Percentiles rank a stretch among this genome's conserved stretches.
Evolutionary conservation across 129 eudicot species (phyloP).

Genomic region (Deinandra increscens): DNA sequence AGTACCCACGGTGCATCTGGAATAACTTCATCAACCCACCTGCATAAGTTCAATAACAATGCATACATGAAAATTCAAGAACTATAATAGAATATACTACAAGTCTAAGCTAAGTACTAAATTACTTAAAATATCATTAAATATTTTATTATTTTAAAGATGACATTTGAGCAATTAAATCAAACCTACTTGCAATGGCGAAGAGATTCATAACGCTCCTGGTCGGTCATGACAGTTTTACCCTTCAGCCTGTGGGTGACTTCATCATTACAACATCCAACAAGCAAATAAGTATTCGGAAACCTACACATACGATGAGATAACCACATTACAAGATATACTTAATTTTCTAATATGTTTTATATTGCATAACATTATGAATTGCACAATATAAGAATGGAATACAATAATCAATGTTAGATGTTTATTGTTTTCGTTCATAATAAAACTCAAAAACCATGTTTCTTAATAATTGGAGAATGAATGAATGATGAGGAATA

Average conservation of each 20-base stretch:
- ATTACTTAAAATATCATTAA: background rate
- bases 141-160: background rate
- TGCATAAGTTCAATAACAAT: slow-evolving; percentile 26
- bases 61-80: background rate
- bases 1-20: slow-evolving; percentile 99
- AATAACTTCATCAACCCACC: slow-evolving; percentile 99
- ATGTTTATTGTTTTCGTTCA: background rate
- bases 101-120: background rate
- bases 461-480: background rate
- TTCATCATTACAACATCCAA: slow-evolving; percentile 83
- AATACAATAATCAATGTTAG: background rate
- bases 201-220: slow-evolving; percentile 76
- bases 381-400: background rate
- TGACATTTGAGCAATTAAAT: background rate
- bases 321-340: slow-evolving; percentile 10
- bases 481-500: background rate
- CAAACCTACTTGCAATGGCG: slow-evolving; percentile 80
- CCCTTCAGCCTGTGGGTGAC: slow-evolving; percentile 73
- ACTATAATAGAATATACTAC: background rate
- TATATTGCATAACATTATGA: background rate
- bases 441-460: background rate
- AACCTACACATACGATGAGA: slow-evolving; percentile 46
- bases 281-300: slow-evolving; percentile 71
- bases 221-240: slow-evolving; percentile 76
- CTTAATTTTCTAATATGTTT: background rate